Conservation (phyloP, 2,329 filamentous ascomycete genomes). For the Raffaelea deltoideospora region DNA sequence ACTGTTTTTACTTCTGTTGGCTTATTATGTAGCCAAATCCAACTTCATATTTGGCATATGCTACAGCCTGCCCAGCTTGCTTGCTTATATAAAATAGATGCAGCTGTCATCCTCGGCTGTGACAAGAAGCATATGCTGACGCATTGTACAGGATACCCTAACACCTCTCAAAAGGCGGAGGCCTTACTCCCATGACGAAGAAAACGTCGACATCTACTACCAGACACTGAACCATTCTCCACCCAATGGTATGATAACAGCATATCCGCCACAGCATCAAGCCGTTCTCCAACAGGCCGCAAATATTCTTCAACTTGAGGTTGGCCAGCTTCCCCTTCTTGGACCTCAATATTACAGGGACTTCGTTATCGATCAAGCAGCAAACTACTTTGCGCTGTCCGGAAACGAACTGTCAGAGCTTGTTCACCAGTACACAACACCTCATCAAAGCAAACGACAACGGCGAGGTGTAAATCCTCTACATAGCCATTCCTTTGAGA, state of each 20-base stretch:
- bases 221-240: too few relatives aligned
- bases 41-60: too few relatives aligned
- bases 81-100: too few relatives aligned
- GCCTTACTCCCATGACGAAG: constrained; percentile 22
- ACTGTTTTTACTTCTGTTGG: too few relatives aligned
- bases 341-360: constrained; percentile 5
- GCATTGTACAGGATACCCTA: constrained; percentile 14
- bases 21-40: too few relatives aligned
- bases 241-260: constrained; percentile 1
- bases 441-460: constrained; percentile 16
- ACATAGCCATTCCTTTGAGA: neutral
- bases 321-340: constrained; percentile 9
- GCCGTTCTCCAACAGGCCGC: constrained; percentile 13
- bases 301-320: constrained; percentile 9
- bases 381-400: constrained; percentile 17
- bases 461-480: neutral
- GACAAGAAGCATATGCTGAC: too few relatives aligned
- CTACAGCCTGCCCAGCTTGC: too few relatives aligned
- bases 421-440: constrained; percentile 3
- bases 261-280: constrained; percentile 12
- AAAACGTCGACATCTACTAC: too few relatives aligned
- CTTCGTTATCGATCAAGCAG: constrained; percentile 18
- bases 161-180: constrained; percentile 27
- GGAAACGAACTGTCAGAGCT: constrained; percentile 16
- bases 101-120: too few relatives aligned